Conservation (phyloP, 345 rosid species). For the Viola odorata region DNA sequence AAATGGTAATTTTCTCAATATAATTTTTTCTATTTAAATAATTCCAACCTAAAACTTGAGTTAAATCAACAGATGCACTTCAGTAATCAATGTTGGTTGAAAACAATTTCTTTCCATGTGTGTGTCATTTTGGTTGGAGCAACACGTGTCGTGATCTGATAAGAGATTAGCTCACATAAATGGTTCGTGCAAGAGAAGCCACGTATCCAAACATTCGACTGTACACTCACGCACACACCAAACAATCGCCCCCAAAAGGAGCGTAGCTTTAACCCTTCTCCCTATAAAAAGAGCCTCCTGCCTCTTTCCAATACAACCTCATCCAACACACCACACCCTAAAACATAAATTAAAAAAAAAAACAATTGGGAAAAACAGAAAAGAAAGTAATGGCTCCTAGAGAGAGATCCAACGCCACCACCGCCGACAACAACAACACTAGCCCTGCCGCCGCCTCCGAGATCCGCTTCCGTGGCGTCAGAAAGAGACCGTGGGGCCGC, state of each 20-base stretch:
- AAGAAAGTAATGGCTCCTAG: conserved; percentile 40
- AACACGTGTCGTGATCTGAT: conserved; percentile 25
- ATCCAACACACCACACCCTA: not conserved
- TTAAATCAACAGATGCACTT: too few species aligned
- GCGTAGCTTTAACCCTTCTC: conserved; percentile 32
- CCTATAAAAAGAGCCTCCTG: not conserved
- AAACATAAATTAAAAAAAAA: not conserved
- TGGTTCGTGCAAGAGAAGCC: conserved; percentile 40
- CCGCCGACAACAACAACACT: too few species aligned
- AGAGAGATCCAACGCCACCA: conserved; percentile 21
- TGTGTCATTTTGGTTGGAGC: not conserved
- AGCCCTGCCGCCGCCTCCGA: conserved; percentile 35
- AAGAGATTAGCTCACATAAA: conserved; percentile 8
- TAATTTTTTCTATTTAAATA: too few species aligned
- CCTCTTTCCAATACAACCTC: conserved; percentile 3
- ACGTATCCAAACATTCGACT: conserved; percentile 40
- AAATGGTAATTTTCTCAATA: too few species aligned
- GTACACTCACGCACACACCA: conserved; percentile 25
- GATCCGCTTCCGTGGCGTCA: conserved; percentile 77
- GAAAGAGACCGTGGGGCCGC: conserved; percentile 94
- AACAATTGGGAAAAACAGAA: not conserved
- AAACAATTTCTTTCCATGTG: not conserved
- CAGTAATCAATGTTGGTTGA: too few species aligned
- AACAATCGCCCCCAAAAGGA: conserved; percentile 36
- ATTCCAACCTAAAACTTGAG: too few species aligned